phyloP scores from a whole-genome alignment of 2,329 filamentous ascomycete species.

The Phyllosticta ampelicida region DNA sequence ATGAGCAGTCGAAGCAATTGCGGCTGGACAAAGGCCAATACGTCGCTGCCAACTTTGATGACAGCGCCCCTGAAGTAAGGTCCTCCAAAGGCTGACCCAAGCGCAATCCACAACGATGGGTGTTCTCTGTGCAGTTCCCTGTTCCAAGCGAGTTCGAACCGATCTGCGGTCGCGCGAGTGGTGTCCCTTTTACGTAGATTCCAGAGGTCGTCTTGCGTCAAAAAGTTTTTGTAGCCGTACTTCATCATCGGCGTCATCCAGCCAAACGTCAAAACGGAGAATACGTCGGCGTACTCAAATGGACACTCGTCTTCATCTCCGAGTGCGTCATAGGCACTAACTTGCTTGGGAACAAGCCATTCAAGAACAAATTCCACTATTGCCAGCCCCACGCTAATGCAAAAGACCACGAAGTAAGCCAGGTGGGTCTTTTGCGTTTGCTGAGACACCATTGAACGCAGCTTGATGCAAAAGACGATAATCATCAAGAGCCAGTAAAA shows the following conservation, averaged over 20 bases:
- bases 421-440: conserved; percentile 55
- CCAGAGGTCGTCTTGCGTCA: conserved; percentile 95
- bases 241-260: conserved; percentile 99
- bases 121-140: conserved; percentile 60
- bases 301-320: conserved; percentile 62
- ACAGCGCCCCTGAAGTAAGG: conserved; percentile 72
- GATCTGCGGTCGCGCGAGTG: conserved; percentile 59
- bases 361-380: conserved; percentile 65
- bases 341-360: conserved; percentile 74
- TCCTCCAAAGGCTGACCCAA: conserved; percentile 74
- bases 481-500: conserved; percentile 88
- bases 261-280: conserved; percentile 85
- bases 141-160: conserved; percentile 67
- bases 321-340: conserved; percentile 57
- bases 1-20: conserved; percentile 82
- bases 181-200: conserved; percentile 71
- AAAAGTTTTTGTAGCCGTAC: conserved; percentile 78
- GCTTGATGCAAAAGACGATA: conserved; percentile 67
- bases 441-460: conserved; percentile 75
- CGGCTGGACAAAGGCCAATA: conserved; percentile 79
- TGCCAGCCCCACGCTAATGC: conserved; percentile 59
- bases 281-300: conserved; percentile 85
- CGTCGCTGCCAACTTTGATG: conserved; percentile 83
- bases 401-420: conserved; percentile 69
- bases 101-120: conserved; percentile 77